Conservation (phyloP, 169 alveolate genomes). For the Babesia sp. region DNA sequence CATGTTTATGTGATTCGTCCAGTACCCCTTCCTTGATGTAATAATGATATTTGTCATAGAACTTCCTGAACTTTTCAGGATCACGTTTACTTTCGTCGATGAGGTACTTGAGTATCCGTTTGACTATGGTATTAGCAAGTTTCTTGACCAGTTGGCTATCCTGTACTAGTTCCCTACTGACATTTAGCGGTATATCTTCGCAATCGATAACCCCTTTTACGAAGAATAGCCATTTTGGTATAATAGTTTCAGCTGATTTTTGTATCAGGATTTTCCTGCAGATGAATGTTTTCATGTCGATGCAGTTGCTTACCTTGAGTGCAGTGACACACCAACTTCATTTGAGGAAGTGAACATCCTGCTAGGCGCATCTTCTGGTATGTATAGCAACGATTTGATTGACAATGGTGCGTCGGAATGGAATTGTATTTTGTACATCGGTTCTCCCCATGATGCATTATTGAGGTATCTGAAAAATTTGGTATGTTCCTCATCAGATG, state of each 20-base stretch:
- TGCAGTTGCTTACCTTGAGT: slow-evolving; percentile 68
- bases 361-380: slow-evolving; percentile 90
- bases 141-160: slow-evolving; percentile 87
- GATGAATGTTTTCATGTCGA: not conserved
- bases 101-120: slow-evolving; percentile 86
- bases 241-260: slow-evolving; percentile 87
- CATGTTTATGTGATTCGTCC: slow-evolving; percentile 75
- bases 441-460: slow-evolving; percentile 81
- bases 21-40: slow-evolving; percentile 84
- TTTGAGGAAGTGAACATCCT: slow-evolving; percentile 81
- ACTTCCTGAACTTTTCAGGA: slow-evolving; percentile 80
- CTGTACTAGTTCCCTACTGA: slow-evolving; percentile 93
- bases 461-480: slow-evolving; percentile 83
- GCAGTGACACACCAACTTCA: slow-evolving; percentile 86
- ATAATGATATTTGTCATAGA: slow-evolving; percentile 82
- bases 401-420: slow-evolving; percentile 93
- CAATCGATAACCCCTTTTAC: slow-evolving; percentile 97
- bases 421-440: slow-evolving; percentile 84
- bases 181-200: slow-evolving; percentile 95
- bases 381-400: slow-evolving; percentile 85
- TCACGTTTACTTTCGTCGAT: slow-evolving; percentile 84
- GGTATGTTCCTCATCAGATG: slow-evolving; percentile 90
- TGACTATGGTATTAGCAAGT: slow-evolving; percentile 88
- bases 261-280: slow-evolving; percentile 88
- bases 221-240: slow-evolving; percentile 94